Evolutionary conservation across 768 basidiomycete species (phyloP).

Genomic region (Podaxis sp.): DNA sequence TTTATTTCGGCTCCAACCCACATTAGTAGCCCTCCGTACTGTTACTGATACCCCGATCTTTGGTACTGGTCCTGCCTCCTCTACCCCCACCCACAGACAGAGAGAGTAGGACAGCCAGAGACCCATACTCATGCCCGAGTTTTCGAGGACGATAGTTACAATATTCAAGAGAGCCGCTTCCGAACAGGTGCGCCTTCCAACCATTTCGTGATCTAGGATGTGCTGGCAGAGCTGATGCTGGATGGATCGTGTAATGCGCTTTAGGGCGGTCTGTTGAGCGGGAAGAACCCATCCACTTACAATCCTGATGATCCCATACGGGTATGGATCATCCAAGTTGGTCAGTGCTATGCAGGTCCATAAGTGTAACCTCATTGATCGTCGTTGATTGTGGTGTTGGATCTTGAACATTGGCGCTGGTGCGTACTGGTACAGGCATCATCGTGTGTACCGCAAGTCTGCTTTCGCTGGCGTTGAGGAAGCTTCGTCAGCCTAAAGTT

Average conservation of each 20-base stretch:
- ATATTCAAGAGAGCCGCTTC: slow-evolving; percentile 34
- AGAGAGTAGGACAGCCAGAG: neutral
- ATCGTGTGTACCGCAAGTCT: slow-evolving; percentile 79
- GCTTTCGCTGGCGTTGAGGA: slow-evolving; percentile 67
- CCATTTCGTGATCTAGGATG: neutral
- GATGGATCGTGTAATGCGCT: neutral
- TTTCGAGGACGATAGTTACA: slow-evolving; percentile 31
- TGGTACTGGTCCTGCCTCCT: too few relatives aligned
- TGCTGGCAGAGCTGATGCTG: neutral
- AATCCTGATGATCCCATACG: slow-evolving; percentile 66
- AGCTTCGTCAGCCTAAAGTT: slow-evolving; percentile 79
- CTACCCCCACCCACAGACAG: too few relatives aligned
- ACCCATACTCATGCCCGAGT: slow-evolving; percentile 26
- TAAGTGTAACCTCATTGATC: neutral
- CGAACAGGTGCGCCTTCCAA: slow-evolving; percentile 33
- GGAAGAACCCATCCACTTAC: slow-evolving; percentile 66
- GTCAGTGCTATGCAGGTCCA: slow-evolving; percentile 32
- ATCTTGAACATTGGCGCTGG: too few relatives aligned
- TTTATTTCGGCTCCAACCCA: too few relatives aligned
- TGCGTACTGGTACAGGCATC: slow-evolving; percentile 43
- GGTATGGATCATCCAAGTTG: slow-evolving; percentile 76
- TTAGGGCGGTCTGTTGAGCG: slow-evolving; percentile 73
- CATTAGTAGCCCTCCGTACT: too few relatives aligned
- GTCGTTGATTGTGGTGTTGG: slow-evolving; percentile 10
- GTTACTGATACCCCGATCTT: too few relatives aligned